These are phyloP conservation scores for Coemansia sp. DNA, from an alignment of 192 early-diverging fungal genomes.

Conservation along the genomic window DNA sequence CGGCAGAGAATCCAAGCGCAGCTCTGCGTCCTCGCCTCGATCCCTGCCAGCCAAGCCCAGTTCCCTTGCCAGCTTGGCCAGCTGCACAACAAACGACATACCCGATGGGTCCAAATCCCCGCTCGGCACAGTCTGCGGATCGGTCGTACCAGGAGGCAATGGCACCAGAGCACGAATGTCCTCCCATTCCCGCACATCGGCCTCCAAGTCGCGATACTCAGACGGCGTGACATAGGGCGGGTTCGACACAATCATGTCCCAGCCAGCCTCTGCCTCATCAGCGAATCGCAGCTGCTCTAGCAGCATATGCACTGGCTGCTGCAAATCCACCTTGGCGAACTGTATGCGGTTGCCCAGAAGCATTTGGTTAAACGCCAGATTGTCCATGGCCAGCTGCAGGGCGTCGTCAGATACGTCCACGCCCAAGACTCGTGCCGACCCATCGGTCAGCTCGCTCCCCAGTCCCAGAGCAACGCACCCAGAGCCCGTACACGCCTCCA, in stretches of 20 bases:
- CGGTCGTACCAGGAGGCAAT: constrained; percentile 2
- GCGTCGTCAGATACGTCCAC: constrained; percentile 69
- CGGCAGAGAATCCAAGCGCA: constrained; percentile 39
- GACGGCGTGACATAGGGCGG: constrained; percentile 81
- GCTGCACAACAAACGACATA: constrained; percentile 19
- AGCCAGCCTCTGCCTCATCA: constrained; percentile 15
- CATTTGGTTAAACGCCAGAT: constrained; percentile 34
- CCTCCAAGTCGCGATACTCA: constrained; percentile 67
- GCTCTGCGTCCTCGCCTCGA: neutral
- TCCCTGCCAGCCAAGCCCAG: constrained; percentile 10
- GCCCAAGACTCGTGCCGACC: constrained; percentile 54
- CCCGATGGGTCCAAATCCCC: constrained; percentile 23
- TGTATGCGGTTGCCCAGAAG: constrained; percentile 37
- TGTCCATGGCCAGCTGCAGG: constrained; percentile 60
- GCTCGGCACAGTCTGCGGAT: neutral
- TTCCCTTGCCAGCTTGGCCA: constrained; percentile 26
- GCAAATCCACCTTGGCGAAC: constrained; percentile 55
- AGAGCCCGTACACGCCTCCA: constrained; percentile 87
- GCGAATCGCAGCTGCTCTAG: neutral
- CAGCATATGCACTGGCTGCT: constrained; percentile 17
- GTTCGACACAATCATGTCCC: constrained; percentile 83
- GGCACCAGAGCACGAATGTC: constrained; percentile 70
- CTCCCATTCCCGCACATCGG: constrained; percentile 85
- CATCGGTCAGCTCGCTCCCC: constrained; percentile 55
- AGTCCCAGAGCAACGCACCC: constrained; percentile 81